Percentiles rank a stretch among this genome's conserved stretches.
Evolutionary conservation across 768 basidiomycete species (phyloP).

Genomic region (Gelatoporia subvermispora): DNA sequence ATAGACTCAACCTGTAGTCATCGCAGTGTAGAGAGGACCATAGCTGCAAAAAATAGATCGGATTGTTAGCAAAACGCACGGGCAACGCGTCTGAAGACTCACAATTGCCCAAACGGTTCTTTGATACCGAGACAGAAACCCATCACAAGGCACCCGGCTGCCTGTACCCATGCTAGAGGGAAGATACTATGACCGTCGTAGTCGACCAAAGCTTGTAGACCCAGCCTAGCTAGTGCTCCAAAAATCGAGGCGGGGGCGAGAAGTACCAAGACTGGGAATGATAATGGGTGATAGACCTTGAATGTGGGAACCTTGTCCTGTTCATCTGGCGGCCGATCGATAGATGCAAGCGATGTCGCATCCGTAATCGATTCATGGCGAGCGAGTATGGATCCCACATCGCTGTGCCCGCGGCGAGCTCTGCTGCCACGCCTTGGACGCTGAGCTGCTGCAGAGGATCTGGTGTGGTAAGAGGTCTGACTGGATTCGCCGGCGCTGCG

Average conservation of each 20-base stretch:
- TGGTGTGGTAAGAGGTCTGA: not conserved
- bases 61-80: too few relatives aligned
- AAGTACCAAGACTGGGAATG: constrained; percentile 59
- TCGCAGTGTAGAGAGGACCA: constrained; percentile 79
- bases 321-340: constrained; percentile 36
- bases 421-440: not conserved
- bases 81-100: constrained; percentile 27
- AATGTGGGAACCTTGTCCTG: constrained; percentile 27
- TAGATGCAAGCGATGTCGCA: constrained; percentile 35
- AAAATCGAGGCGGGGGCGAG: constrained; percentile 81
- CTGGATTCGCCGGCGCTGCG: too few relatives aligned
- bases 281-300: constrained; percentile 47
- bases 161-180: constrained; percentile 80
- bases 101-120: constrained; percentile 72
- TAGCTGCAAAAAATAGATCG: constrained; percentile 48
- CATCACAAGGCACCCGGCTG: constrained; percentile 88
- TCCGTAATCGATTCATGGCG: constrained; percentile 28
- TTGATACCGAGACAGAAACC: constrained; percentile 71
- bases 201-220: constrained; percentile 64
- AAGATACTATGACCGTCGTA: constrained; percentile 79
- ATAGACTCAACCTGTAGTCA: constrained; percentile 71
- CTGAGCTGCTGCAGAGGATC: not conserved
- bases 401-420: constrained; percentile 5
- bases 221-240: constrained; percentile 80
- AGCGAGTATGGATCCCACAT: constrained; percentile 31